Percentiles rank a stretch among this genome's conserved stretches.
phyloP scores from a whole-genome alignment of 176 grass and related monocot species.

The Carex scoparia region DNA sequence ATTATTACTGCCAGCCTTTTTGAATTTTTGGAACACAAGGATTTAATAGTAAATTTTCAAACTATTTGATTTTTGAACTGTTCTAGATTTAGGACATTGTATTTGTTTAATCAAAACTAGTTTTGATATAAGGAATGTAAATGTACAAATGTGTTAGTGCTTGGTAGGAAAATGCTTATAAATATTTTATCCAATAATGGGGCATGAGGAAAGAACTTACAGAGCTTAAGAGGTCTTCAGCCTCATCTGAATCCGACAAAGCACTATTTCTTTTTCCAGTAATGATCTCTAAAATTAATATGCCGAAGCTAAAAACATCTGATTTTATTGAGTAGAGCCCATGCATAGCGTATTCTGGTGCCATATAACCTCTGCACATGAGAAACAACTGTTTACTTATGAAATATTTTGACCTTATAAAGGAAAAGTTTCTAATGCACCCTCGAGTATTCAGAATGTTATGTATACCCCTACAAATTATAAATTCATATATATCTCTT shows the following conservation, averaged over 20 bases:
- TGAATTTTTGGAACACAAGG: background rate
- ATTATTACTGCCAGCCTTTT: background rate
- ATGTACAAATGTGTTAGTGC: background rate
- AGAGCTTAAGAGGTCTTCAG: constrained; percentile 37
- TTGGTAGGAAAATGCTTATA: background rate
- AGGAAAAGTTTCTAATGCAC: background rate
- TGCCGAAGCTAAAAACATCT: constrained; percentile 54
- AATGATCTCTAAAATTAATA: constrained; percentile 62
- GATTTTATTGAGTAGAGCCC: constrained; percentile 62
- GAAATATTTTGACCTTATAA: background rate
- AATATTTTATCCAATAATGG: background rate
- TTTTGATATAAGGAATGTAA: background rate
- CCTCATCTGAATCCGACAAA: constrained; percentile 23
- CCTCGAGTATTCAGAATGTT: background rate
- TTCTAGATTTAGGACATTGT: background rate
- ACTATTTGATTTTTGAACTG: background rate
- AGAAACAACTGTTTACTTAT: background rate
- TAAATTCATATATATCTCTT: background rate
- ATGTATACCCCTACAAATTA: background rate
- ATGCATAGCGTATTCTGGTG: constrained; percentile 49
- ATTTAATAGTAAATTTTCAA: background rate
- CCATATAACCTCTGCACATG: constrained; percentile 30
- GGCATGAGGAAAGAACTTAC: constrained; percentile 16
- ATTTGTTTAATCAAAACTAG: background rate
- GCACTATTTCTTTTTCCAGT: constrained; percentile 46